phyloP scores from a whole-genome alignment of 306 rosid genomes.

The Gynostemma pentaphyllum region DNA sequence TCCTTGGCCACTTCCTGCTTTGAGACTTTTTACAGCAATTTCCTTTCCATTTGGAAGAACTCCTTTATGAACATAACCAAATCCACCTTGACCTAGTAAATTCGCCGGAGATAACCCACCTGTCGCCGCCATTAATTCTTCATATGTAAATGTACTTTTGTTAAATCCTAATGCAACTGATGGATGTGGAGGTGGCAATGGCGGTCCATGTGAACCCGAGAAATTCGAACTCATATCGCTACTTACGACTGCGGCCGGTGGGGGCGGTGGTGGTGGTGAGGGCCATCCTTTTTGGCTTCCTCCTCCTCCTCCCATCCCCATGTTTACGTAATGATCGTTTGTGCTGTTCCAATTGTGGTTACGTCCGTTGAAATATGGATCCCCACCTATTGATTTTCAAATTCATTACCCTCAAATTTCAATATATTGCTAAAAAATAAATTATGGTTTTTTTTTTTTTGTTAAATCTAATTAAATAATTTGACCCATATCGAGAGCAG shows the following conservation, averaged over 20 bases:
- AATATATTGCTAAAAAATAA: neutral
- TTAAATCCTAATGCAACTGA: constrained; percentile 55
- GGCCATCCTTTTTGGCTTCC: constrained; percentile 24
- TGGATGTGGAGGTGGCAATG: constrained; percentile 67
- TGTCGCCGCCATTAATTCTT: constrained; percentile 52
- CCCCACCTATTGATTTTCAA: constrained; percentile 4
- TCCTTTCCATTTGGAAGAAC: constrained; percentile 82
- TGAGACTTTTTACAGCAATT: constrained; percentile 72
- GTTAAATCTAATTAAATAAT: too few species aligned
- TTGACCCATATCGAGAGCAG: too few species aligned
- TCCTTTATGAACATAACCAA: constrained; percentile 75
- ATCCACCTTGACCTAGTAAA: constrained; percentile 75
- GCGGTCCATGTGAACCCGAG: constrained; percentile 45
- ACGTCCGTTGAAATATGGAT: constrained; percentile 7
- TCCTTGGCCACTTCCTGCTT: constrained; percentile 52
- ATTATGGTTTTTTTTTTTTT: too few species aligned
- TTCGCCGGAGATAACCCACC: constrained; percentile 35
- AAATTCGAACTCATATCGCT: constrained; percentile 38
- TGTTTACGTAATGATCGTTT: constrained; percentile 19
- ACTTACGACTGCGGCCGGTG: neutral
- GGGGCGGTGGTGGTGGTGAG: constrained; percentile 7
- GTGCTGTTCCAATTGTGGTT: constrained; percentile 13
- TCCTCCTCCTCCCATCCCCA: constrained; percentile 20
- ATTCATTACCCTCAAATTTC: constrained; percentile 2
- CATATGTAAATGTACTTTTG: constrained; percentile 57